Evolutionary conservation across 2,329 filamentous ascomycete species (phyloP).

Genomic region (Trichoderma sp.): DNA sequence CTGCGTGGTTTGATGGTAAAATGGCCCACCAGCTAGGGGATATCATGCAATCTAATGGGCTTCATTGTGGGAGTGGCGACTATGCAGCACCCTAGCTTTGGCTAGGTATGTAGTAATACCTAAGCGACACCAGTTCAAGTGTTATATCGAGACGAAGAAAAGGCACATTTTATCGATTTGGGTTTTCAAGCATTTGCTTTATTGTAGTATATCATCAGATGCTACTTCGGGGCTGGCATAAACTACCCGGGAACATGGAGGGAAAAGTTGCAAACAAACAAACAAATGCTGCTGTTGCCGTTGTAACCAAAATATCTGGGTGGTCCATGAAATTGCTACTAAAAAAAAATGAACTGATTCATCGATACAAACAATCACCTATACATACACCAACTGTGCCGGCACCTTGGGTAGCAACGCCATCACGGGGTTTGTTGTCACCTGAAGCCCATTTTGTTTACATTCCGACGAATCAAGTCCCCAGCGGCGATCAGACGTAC

Average conservation of each 20-base stretch:
- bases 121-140: background rate
- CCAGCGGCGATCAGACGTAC: background rate
- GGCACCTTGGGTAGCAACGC: background rate
- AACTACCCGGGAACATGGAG: background rate
- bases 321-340: background rate
- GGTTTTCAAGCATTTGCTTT: background rate
- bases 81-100: background rate
- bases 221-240: no score
- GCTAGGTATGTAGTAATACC: no score
- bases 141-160: background rate
- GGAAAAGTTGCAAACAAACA: background rate
- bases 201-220: no score
- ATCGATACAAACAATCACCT: background rate
- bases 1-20: background rate
- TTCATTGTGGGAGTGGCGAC: background rate
- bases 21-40: background rate
- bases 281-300: background rate
- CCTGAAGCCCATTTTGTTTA: background rate
- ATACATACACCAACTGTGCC: background rate
- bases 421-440: slow-evolving; percentile 2
- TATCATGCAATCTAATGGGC: background rate
- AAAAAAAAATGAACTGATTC: background rate
- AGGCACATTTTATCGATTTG: background rate
- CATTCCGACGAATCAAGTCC: background rate
- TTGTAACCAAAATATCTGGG: background rate